These are phyloP conservation scores for Epichloe uncinata DNA, from an alignment of 2,329 filamentous ascomycete species.

Conservation along the genomic window DNA sequence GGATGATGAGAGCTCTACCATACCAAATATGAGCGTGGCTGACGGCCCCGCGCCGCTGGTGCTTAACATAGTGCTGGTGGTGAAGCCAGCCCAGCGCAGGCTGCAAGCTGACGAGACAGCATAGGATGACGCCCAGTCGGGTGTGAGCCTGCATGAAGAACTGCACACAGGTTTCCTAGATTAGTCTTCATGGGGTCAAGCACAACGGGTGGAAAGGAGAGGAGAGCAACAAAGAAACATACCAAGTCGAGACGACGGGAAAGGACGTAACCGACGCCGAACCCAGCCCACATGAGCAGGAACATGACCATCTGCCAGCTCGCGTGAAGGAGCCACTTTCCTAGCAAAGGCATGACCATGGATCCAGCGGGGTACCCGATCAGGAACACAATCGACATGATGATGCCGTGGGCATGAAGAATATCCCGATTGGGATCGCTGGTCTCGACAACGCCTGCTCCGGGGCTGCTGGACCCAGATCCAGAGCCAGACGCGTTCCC, in stretches of 20 bases:
- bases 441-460: background rate
- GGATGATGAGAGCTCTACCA: constrained; percentile 41
- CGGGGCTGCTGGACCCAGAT: background rate
- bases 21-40: constrained; percentile 50
- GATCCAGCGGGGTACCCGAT: constrained; percentile 47
- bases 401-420: constrained; percentile 38
- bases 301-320: constrained; percentile 40
- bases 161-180: constrained; percentile 22
- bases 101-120: constrained; percentile 41
- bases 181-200: too few species aligned
- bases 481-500: background rate
- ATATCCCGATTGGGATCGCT: constrained; percentile 15
- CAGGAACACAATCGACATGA: constrained; percentile 48
- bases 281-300: constrained; percentile 45
- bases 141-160: constrained; percentile 41
- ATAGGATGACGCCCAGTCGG: constrained; percentile 40
- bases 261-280: constrained; percentile 40
- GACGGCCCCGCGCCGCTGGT: constrained; percentile 33
- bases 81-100: constrained; percentile 45
- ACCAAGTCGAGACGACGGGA: constrained; percentile 29
- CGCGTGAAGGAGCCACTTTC: constrained; percentile 45
- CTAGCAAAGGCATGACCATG: constrained; percentile 44
- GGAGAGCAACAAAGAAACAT: constrained; percentile 17
- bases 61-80: constrained; percentile 37
- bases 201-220: too few species aligned